Evolutionary conservation across 768 basidiomycete genomes (phyloP), one percentile per base, ranked within the genome.

Genomic region (Royoungia palumana): DNA sequence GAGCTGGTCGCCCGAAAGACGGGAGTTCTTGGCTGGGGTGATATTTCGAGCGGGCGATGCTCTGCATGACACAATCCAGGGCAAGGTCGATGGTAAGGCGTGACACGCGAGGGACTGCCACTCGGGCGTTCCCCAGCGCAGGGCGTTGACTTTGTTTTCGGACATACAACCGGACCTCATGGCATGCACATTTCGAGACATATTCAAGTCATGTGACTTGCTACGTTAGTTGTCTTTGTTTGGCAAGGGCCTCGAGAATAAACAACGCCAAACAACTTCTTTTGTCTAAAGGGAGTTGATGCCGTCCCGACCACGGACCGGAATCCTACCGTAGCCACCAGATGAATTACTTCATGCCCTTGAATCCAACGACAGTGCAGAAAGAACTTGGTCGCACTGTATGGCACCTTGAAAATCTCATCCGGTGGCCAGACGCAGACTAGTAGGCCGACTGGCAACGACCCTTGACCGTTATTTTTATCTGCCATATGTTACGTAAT

Each of bases 211-310:
- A 44, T 30, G 44, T 49, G 35, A 44, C 21, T 10, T 9, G n/a
- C 10, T 27, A 27, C 10, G 25, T 27, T 27, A 19, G 41, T 53
- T 32, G 44, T 7, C 9, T 34, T 6, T 49, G 25, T 57, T 53
- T 48, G 44, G 22, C 47, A 53, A 49, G 17, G 30, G 35, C 49
- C 22, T 53, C 41, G 22, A 41, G 49, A 53, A 46, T 30, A 57
- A 52, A 56, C 44, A 25, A 19, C 10, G 21, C 24, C 36, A 42
- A 47, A 39, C 37, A 47, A 30, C 28, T 4, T 25, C n/a, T n/a
- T n/a, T n/a, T n/a, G n/a, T n/a, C n/a, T n/a, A n/a, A n/a, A n/a
- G n/a, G n/a, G n/a, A n/a, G n/a, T n/a, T n/a, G n/a, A n/a, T n/a
- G n/a, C n/a, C n/a, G n/a, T n/a, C n/a, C n/a, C n/a, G n/a, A n/a